Conservation (phyloP, 768 basidiomycete species). For the Postia placenta region DNA sequence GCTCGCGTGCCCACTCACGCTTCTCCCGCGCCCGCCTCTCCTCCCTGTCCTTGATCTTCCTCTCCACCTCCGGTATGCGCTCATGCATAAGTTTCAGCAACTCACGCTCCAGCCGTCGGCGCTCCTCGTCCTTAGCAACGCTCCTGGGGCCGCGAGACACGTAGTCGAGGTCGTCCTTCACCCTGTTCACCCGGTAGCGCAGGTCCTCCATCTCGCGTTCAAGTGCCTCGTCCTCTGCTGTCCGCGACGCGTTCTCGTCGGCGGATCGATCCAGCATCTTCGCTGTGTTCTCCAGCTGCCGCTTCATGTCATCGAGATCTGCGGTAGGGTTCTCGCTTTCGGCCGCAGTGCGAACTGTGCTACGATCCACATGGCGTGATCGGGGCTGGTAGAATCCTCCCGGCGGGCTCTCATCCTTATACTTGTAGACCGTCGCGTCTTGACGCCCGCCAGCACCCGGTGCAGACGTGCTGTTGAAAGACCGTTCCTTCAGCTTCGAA, state of each 20-base stretch:
- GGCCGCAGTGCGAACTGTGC: constrained; percentile 65
- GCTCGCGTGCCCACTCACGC: constrained; percentile 68
- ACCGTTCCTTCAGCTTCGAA: constrained; percentile 63
- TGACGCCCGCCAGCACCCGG: constrained; percentile 54
- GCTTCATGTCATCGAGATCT: constrained; percentile 84
- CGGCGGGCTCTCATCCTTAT: constrained; percentile 56
- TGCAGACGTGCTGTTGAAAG: constrained; percentile 53
- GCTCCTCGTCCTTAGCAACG: constrained; percentile 75
- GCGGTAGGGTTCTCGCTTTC: constrained; percentile 56
- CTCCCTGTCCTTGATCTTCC: constrained; percentile 73
- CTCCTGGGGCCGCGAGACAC: constrained; percentile 70
- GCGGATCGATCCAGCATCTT: constrained; percentile 71
- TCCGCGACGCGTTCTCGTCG: constrained; percentile 53
- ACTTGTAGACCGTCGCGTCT: constrained; percentile 92
- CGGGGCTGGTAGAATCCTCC: constrained; percentile 74
- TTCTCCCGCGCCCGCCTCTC: constrained; percentile 72
- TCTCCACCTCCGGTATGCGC: constrained; percentile 85
- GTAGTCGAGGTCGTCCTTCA: constrained; percentile 91
- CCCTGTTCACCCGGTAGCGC: constrained; percentile 73
- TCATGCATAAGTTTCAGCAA: constrained; percentile 84
- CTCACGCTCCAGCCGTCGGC: constrained; percentile 82
- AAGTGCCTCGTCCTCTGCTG: constrained; percentile 84
- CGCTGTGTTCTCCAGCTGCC: constrained; percentile 72
- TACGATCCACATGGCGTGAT: constrained; percentile 80
- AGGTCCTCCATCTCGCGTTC: constrained; percentile 87